phyloP scores from a whole-genome alignment of 805 yeast species.

The Ogataea pignaliae region DNA sequence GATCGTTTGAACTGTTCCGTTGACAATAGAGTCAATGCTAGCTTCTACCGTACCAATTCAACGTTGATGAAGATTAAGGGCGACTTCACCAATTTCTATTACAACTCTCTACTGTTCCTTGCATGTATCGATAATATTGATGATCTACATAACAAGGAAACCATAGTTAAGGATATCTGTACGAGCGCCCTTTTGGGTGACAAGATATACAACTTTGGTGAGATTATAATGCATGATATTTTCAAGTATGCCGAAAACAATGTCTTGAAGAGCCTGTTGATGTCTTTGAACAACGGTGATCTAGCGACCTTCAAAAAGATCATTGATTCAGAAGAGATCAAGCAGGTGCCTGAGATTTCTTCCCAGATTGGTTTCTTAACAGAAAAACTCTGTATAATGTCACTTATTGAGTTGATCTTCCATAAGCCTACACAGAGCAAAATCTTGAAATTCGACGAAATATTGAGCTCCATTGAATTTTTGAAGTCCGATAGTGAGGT shows the following conservation, averaged over 20 bases:
- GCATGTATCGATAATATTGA: conserved; percentile 59
- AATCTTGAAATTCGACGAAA: conserved; percentile 65
- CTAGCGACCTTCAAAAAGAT: conserved; percentile 56
- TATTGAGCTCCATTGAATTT: conserved; percentile 63
- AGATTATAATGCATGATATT: conserved; percentile 84
- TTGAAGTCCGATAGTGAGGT: conserved; percentile 63
- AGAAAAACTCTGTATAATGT: conserved; percentile 90
- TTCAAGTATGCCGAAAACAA: conserved; percentile 42
- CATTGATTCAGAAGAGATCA: conserved; percentile 13
- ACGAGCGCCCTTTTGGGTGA: conserved; percentile 89
- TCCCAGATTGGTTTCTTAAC: conserved; percentile 62
- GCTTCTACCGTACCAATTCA: conserved; percentile 76
- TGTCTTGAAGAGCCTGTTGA: conserved; percentile 72
- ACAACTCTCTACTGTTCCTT: conserved; percentile 74
- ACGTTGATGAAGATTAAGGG: conserved; percentile 68
- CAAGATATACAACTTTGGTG: conserved; percentile 92
- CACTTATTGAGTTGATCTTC: conserved; percentile 84
- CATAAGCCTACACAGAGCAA: conserved; percentile 69
- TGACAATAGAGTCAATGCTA: conserved; percentile 68
- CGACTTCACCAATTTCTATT: conserved; percentile 79
- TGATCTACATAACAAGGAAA: conserved; percentile 34
- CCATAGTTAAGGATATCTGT: conserved; percentile 66
- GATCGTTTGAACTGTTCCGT: conserved; percentile 48
- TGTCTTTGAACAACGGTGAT: conserved; percentile 74
- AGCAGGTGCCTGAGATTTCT: conserved; percentile 34